A percentile compares a stretch with the other conserved stretches of the same genome.
Evolutionary conservation across 768 basidiomycete species (phyloP).

Genomic region (Auriscalpium orientale): DNA sequence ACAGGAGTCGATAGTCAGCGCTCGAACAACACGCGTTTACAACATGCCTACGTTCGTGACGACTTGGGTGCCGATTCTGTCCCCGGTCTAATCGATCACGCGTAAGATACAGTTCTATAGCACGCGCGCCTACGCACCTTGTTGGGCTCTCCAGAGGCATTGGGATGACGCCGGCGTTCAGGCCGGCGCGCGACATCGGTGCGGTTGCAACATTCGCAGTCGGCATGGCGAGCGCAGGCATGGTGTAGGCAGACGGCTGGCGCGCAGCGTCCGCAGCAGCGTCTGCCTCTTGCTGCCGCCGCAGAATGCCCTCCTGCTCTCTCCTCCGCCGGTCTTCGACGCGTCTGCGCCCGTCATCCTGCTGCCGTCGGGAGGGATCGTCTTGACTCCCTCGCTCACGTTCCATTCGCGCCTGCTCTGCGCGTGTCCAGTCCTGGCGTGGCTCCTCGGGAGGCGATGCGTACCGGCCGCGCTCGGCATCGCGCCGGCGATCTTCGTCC

Average conservation of each 20-base stretch:
- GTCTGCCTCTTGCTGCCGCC: slow-evolving; percentile 47
- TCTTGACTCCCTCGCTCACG: slow-evolving; percentile 14
- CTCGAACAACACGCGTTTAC: neutral
- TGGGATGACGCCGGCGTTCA: slow-evolving; percentile 14
- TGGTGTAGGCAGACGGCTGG: neutral
- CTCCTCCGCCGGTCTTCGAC: slow-evolving; percentile 23
- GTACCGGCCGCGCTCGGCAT: slow-evolving; percentile 13
- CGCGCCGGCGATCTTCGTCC: slow-evolving; percentile 29
- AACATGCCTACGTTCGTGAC: slow-evolving; percentile 12
- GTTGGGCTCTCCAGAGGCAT: slow-evolving; percentile 64
- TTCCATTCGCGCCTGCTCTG: slow-evolving; percentile 13
- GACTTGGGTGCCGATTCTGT: slow-evolving; percentile 18
- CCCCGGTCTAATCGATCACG: slow-evolving; percentile 40
- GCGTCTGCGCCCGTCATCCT: slow-evolving; percentile 11
- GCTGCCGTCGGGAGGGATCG: slow-evolving; percentile 12
- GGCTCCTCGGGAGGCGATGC: slow-evolving; percentile 12
- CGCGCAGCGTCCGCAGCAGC: slow-evolving; percentile 22
- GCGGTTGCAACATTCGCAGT: neutral
- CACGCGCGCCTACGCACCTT: slow-evolving; percentile 6
- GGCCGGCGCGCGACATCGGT: neutral
- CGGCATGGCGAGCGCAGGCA: slow-evolving; percentile 21
- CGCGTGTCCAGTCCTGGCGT: slow-evolving; percentile 14
- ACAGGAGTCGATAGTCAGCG: neutral
- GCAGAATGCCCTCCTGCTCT: slow-evolving; percentile 50
- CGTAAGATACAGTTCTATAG: slow-evolving; percentile 20